Evolutionary conservation across 129 eudicot species (phyloP).

Genomic region (Scalesia atractyloides): DNA sequence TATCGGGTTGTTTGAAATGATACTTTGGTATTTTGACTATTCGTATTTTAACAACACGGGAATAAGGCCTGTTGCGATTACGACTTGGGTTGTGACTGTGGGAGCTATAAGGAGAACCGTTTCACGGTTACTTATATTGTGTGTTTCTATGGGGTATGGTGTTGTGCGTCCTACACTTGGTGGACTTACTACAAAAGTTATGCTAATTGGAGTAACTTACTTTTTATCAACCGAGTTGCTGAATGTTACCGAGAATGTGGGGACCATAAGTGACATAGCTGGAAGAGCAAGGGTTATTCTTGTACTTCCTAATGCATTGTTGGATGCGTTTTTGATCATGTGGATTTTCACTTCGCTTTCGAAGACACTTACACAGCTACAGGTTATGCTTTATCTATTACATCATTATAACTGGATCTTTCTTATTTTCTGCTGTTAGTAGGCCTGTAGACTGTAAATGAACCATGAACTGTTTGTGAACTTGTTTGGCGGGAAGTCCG

Average conservation of each 20-base stretch:
- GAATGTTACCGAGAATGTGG: slow-evolving; percentile 86
- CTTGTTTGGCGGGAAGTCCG: no score
- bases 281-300: slow-evolving; percentile 91
- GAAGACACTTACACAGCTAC: slow-evolving; percentile 91
- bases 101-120: slow-evolving; percentile 84
- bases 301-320: slow-evolving; percentile 87
- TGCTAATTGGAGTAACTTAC: slow-evolving; percentile 83
- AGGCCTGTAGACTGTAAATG: no score
- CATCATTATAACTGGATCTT: not conserved
- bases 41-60: slow-evolving; percentile 85
- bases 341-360: slow-evolving; percentile 99
- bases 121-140: slow-evolving; percentile 82
- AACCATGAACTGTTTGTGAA: no score
- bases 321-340: slow-evolving; percentile 88
- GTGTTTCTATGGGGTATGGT: slow-evolving; percentile 97
- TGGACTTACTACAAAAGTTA: slow-evolving; percentile 89
- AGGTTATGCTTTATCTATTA: slow-evolving; percentile 46
- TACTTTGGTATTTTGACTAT: slow-evolving; percentile 92
- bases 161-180: slow-evolving; percentile 99
- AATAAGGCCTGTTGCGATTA: slow-evolving; percentile 77
- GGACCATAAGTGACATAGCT: slow-evolving; percentile 85
- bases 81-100: slow-evolving; percentile 95
- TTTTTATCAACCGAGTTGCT: slow-evolving; percentile 86
- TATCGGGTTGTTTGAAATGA: slow-evolving; percentile 84
- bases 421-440: not conserved